phyloP scores from a whole-genome alignment of 139 green algal genomes.

The Chlorella sp. region DNA sequence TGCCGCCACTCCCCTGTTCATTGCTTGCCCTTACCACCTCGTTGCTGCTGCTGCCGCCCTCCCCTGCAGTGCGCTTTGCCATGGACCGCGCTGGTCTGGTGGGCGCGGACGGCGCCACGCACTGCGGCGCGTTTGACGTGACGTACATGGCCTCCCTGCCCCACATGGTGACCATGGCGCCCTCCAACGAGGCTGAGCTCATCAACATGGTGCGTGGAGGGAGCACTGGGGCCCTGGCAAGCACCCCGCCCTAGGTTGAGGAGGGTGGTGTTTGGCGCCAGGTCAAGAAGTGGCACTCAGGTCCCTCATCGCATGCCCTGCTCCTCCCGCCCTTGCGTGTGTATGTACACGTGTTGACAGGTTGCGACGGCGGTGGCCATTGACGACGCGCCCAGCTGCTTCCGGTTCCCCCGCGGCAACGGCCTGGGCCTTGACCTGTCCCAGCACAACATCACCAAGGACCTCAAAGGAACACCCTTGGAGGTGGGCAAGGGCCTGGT shows the following conservation, averaged over 20 bases:
- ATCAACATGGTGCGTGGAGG: constrained; percentile 75
- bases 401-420: constrained; percentile 93
- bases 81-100: constrained; percentile 98
- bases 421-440: constrained; percentile 92
- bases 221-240: too few species aligned
- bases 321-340: background rate
- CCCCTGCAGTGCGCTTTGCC: constrained; percentile 84
- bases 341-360: too few species aligned
- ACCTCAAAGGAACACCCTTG: constrained; percentile 81
- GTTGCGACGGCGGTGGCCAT: constrained; percentile 80
- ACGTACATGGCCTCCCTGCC: constrained; percentile 95
- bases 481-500: constrained; percentile 86
- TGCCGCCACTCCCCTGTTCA: too few species aligned
- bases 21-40: too few species aligned
- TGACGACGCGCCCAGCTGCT: constrained; percentile 85
- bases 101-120: constrained; percentile 94
- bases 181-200: constrained; percentile 91
- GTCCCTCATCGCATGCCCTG: too few species aligned
- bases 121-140: constrained; percentile 91
- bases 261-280: too few species aligned
- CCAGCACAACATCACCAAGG: constrained; percentile 50
- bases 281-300: too few species aligned
- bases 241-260: too few species aligned
- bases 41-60: too few species aligned
- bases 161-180: constrained; percentile 96